Evolutionary conservation across 1,139 yeast genomes (phyloP), one percentile per base, ranked within the genome.

Genomic region (Tardiomyces depauwii): DNA sequence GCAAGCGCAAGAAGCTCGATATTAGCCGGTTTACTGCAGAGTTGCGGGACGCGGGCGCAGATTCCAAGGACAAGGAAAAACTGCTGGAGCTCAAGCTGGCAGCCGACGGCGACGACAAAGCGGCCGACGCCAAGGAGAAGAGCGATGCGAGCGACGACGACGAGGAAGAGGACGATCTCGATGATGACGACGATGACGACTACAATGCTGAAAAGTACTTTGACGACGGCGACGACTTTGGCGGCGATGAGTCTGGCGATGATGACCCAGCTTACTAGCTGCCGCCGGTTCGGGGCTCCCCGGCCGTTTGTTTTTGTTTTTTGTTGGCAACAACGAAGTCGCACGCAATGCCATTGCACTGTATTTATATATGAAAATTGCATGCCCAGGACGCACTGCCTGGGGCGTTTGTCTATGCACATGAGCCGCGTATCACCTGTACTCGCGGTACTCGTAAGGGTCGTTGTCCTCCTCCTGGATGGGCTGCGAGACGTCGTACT

Each of bases 171-270:
- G 79, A 74, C 40, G 80, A 73, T 48, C 82, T 77, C 47, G 86
- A 79, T 43, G 83, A 77, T 48, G 83, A 77, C 42, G 87, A 80
- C 47, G 82, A 78, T 50, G 86, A 80, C 57, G 89, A 82, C 45
- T 87, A 80, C 49, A 85, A 82, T 53, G 94, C 87, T 39, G 95
- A 85, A 60, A 76, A 74, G 54, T 78, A 77, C 60, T 77, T 77
- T 56, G 79, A 77, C 53, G 80, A 76, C 55, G 82, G 82, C 46
- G 77, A 72, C 44, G 63, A 49, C 19, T 51, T 50, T 19, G 73
- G 64, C 28, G 57, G 51, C 14, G 58, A 51, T 18, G 76, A 72
- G 36, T 74, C 69, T 44, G 70, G 63, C 45, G 78, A 71, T 13
- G 74, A 66, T 43, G 79, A 72, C 41, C 80, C 75, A 7, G 57